Conservation (phyloP, 208 protist genomes). For the Angomonas deanei region DNA sequence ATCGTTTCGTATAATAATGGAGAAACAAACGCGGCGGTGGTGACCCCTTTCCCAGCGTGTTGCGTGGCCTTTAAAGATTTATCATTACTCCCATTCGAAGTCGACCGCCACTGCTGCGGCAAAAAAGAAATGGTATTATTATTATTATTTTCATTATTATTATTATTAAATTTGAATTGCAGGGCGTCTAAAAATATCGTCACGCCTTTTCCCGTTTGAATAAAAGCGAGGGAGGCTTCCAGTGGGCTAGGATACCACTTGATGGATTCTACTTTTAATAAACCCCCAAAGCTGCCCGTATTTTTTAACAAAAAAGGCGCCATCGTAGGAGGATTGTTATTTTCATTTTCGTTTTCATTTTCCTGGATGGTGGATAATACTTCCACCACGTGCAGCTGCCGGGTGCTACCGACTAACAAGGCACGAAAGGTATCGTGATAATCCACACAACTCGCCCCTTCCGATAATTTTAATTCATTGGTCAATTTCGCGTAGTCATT, state of each 20-base stretch:
- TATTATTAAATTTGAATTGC: constrained; percentile 43
- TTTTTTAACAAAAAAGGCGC: constrained; percentile 40
- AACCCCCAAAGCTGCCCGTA: constrained; percentile 45
- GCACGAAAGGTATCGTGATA: constrained; percentile 61
- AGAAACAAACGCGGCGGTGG: neutral
- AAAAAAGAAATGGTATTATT: neutral
- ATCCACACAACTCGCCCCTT: constrained; percentile 49
- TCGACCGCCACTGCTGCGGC: neutral
- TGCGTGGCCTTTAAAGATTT: neutral
- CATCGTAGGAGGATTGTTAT: neutral
- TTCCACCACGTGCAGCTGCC: constrained; percentile 64
- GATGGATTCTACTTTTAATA: constrained; percentile 68
- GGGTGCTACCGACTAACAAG: constrained; percentile 65
- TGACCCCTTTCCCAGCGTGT: neutral
- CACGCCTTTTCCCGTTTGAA: constrained; percentile 52
- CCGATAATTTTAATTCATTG: neutral
- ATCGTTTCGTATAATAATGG: neutral
- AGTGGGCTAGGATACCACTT: constrained; percentile 63
- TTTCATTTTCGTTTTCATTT: neutral
- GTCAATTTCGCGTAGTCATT: neutral
- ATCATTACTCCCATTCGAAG: neutral
- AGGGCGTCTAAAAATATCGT: constrained; percentile 78
- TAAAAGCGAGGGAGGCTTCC: constrained; percentile 74
- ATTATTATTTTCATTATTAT: constrained; percentile 1
- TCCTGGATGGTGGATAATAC: constrained; percentile 26